Conservation (phyloP, 345 rosid species). For the Gossypium ekmanianum region DNA sequence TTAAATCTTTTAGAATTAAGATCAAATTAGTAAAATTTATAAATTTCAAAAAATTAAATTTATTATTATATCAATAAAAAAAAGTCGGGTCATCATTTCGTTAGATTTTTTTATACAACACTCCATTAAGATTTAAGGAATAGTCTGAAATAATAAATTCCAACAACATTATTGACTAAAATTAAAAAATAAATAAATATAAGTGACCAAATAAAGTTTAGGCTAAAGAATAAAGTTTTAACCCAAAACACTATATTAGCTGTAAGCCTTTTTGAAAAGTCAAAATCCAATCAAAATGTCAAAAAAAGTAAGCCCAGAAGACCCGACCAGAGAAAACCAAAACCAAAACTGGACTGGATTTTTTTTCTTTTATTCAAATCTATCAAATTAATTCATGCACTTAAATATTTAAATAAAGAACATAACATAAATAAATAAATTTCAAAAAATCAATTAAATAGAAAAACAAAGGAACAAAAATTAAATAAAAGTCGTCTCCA, state of each 20-base stretch:
- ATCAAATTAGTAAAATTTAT: no score
- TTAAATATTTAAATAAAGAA: not conserved
- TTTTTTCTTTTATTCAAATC: not conserved
- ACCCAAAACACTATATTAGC: not conserved
- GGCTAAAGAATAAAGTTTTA: no score
- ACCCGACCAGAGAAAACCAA: not conserved
- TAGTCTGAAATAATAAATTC: no score
- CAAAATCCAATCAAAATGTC: not conserved
- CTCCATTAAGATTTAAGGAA: no score
- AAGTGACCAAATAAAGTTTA: no score
- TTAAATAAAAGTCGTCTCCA: conserved; percentile 14
- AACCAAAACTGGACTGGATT: not conserved
- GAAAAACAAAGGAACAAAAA: not conserved
- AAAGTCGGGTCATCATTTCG: accelerated
- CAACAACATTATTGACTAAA: no score
- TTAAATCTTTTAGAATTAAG: no score
- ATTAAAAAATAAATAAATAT: no score
- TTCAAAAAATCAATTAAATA: not conserved
- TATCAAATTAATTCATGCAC: not conserved
- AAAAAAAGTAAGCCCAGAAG: no score
- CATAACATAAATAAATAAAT: no score
- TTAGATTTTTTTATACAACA: no score
- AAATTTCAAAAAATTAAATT: accelerated
- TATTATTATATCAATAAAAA: no score
- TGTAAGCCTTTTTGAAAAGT: not conserved